Evolutionary conservation across 2,329 filamentous ascomycete species (phyloP).

Genomic region (Graphium sp.): DNA sequence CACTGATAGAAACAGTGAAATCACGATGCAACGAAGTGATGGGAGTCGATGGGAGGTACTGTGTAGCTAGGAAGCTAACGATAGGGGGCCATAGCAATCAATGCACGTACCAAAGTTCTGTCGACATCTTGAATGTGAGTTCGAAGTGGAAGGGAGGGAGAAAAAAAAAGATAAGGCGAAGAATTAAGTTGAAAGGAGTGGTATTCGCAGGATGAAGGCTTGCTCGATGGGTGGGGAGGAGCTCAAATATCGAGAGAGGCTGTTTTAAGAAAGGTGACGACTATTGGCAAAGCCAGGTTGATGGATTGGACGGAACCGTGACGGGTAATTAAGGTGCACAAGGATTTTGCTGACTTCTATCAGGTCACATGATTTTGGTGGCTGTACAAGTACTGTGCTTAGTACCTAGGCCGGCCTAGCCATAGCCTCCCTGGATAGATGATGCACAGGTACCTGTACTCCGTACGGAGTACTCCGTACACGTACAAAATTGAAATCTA

Average conservation of each 20-base stretch:
- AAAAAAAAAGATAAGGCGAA: slow-evolving; percentile 5
- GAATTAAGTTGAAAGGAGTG: slow-evolving; percentile 5
- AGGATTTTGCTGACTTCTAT: too few relatives aligned
- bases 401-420: too few relatives aligned
- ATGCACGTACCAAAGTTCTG: slow-evolving; percentile 64
- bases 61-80: slow-evolving; percentile 9
- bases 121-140: slow-evolving; percentile 46
- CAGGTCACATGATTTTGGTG: too few relatives aligned
- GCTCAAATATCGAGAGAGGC: too few relatives aligned
- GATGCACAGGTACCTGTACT: too few relatives aligned
- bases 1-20: slow-evolving; percentile 10
- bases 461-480: too few relatives aligned
- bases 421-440: too few relatives aligned
- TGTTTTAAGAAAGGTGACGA: too few relatives aligned
- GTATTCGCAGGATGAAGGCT: slow-evolving; percentile 3
- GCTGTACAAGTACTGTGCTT: too few relatives aligned
- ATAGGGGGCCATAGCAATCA: slow-evolving; percentile 11
- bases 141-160: slow-evolving; percentile 8
- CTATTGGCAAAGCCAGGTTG: too few relatives aligned
- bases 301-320: slow-evolving; percentile 4
- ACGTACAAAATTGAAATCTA: too few relatives aligned
- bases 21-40: slow-evolving; percentile 14
- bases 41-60: slow-evolving; percentile 13
- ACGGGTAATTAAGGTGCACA: too few relatives aligned
- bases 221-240: slow-evolving; percentile 4